Percentiles rank a stretch among this genome's conserved stretches.
These are phyloP conservation scores for Chlorella variabilis DNA, from an alignment of 163 green algal genomes.

Conservation along the genomic window DNA sequence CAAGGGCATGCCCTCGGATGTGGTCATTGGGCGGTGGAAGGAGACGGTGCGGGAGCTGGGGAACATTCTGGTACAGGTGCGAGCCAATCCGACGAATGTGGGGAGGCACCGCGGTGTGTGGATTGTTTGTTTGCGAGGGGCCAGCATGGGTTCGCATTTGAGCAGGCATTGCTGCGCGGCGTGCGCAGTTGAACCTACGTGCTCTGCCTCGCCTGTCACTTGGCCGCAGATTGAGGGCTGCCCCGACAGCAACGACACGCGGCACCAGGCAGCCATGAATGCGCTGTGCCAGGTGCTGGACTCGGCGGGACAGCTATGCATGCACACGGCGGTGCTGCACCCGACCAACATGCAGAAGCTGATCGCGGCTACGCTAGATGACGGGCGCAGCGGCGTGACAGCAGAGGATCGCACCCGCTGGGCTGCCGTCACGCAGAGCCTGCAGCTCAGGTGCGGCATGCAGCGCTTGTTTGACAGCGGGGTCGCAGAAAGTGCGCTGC, in stretches of 20 bases:
- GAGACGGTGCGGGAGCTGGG: conserved; percentile 60
- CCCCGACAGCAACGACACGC: conserved; percentile 19
- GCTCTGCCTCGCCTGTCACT: no score
- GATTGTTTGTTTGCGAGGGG: not conserved
- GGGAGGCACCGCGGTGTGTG: not conserved
- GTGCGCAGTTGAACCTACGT: no score
- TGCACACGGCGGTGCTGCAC: conserved; percentile 59
- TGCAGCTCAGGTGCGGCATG: conserved; percentile 34
- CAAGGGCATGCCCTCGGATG: conserved; percentile 45
- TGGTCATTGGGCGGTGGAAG: conserved; percentile 60
- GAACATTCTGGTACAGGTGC: conserved; percentile 52
- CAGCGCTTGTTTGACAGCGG: not conserved
- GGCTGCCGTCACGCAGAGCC: conserved; percentile 29
- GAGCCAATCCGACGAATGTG: no score
- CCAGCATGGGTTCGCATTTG: no score
- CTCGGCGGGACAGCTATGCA: conserved; percentile 48
- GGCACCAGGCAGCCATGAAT: conserved; percentile 30
- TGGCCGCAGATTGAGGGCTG: conserved; percentile 36
- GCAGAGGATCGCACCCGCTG: conserved; percentile 46
- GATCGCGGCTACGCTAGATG: conserved; percentile 62
- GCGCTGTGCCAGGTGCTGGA: conserved; percentile 48
- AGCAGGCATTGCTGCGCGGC: no score
- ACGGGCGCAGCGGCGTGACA: conserved; percentile 47
- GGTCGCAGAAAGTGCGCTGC: no score
- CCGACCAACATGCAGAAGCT: conserved; percentile 68